Evolutionary conservation across 164 flowering plant species (phyloP), one percentile per base, ranked within the genome.

Genomic region (Vitis rotundifolia): DNA sequence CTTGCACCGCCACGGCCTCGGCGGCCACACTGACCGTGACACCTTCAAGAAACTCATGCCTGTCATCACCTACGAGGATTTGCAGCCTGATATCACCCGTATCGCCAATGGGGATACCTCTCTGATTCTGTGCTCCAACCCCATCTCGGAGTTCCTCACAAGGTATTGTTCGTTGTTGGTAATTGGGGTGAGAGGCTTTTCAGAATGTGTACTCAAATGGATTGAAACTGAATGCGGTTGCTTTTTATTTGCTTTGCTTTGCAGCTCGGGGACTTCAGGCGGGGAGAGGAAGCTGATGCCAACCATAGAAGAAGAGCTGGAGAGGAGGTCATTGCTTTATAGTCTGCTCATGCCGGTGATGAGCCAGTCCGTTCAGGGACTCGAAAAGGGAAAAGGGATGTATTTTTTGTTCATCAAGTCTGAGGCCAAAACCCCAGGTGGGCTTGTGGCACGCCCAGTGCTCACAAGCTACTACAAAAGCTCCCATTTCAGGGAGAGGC

Each of bases 251-350:
- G 6, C 7, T 60, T 51, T 66, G 2, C 48, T 37, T 69, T 73
- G 64, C 71, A 94, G 98, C 75, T 94, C 99, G 18, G 99, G 99
- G 70, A 95, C 99, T 18, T 95, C 99, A 1, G 99, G 87, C 0
- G 99, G 99, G 10, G 98, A 95, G 70, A 86, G 98, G 56, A 93
- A 93, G 75, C 55, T 93, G 88, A 95, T 93, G 98, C 98, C 99
- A 3, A 91, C 98, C 9, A 91, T 91, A 26, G 92, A 90, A 51
- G 95, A 91, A 60, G 97, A 94, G 75, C 75, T 91, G 0, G 90
- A 76, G 56, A 81, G 99, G 78, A 78, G 99, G 68, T 81, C 89
- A 11, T 54, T 87, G 51, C 84, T 94, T 0, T 92, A 92, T 77
- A 92, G 98, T 76, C 82, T 94, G 3, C 73, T 94, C 50, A 92